These are phyloP conservation scores for Stephania yunnanensis DNA, from an alignment of 164 flowering plant genomes.

Conservation along the genomic window DNA sequence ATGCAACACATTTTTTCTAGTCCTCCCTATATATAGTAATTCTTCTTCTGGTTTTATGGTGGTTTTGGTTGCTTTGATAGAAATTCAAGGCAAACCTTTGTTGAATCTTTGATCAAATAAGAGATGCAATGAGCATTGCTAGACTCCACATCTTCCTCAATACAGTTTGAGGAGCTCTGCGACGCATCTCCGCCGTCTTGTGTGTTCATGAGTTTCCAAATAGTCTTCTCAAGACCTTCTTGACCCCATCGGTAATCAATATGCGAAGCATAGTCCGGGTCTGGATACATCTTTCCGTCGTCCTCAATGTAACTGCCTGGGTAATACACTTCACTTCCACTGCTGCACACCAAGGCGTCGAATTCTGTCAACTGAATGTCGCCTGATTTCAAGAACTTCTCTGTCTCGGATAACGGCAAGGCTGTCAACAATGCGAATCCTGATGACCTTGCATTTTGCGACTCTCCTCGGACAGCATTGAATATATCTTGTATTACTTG, in stretches of 20 bases:
- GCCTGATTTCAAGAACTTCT: conserved; percentile 48
- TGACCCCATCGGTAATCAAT: conserved; percentile 89
- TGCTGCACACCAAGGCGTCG: conserved; percentile 82
- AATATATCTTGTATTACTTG: conserved; percentile 51
- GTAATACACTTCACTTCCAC: conserved; percentile 90
- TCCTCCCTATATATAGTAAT: too few relatives aligned
- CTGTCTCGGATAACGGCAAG: conserved; percentile 63
- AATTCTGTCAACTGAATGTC: conserved; percentile 61
- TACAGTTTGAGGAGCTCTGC: conserved; percentile 18
- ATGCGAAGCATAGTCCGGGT: conserved; percentile 78
- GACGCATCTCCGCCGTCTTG: conserved; percentile 30
- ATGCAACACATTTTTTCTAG: too few relatives aligned
- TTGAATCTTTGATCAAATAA: conserved; percentile 50
- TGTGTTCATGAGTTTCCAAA: conserved; percentile 63
- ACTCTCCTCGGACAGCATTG: conserved; percentile 50
- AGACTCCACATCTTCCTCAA: conserved; percentile 55
- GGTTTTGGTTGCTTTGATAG: not conserved
- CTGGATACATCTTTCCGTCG: conserved; percentile 51
- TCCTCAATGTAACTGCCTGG: conserved; percentile 55
- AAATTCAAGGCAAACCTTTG: conserved; percentile 38
- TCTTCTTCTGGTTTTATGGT: not conserved
- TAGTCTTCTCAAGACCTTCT: conserved; percentile 77
- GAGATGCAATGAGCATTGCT: conserved; percentile 73
- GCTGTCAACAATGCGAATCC: conserved; percentile 83
- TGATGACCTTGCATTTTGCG: conserved; percentile 40